Percentiles rank a stretch among this genome's conserved stretches.
These are phyloP conservation scores for Alternaria arbusti DNA, from an alignment of 2,329 filamentous ascomycete genomes.

Conservation along the genomic window DNA sequence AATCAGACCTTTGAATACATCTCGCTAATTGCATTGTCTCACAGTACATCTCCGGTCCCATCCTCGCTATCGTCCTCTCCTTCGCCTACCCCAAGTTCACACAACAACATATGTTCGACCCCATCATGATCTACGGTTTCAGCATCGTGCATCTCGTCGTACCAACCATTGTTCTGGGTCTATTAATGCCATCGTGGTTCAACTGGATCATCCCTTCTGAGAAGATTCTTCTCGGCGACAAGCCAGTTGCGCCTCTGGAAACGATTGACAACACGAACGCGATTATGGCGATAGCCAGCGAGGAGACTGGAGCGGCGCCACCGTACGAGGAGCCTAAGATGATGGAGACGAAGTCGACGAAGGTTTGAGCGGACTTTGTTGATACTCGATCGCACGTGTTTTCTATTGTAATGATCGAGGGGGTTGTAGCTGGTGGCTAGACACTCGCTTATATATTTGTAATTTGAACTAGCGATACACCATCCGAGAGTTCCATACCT, in stretches of 20 bases:
- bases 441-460: not conserved
- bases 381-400: rapidly evolving
- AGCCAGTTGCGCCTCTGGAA: slow-evolving; percentile 5
- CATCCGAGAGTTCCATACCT: not conserved
- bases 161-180: not conserved
- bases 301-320: not conserved
- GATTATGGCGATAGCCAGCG: not conserved
- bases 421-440: not conserved
- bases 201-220: slow-evolving; percentile 1
- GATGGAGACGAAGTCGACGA: not conserved
- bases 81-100: slow-evolving; percentile 32
- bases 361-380: not conserved
- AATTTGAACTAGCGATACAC: not conserved
- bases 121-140: slow-evolving; percentile 35
- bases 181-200: slow-evolving; percentile 3
- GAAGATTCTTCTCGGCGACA: slow-evolving; percentile 1
- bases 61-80: slow-evolving; percentile 31
- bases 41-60: slow-evolving; percentile 28
- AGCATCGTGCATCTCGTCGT: slow-evolving; percentile 19
- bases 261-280: slow-evolving; percentile 5
- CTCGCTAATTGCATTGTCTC: not conserved
- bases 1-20: too few species aligned
- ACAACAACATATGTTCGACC: slow-evolving; percentile 20
- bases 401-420: not conserved
- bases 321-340: not conserved